Percentiles rank a stretch among this genome's conserved stretches.
phyloP scores from a whole-genome alignment of 2,329 filamentous ascomycete genomes.

The Ophiosphaerella korrae region DNA sequence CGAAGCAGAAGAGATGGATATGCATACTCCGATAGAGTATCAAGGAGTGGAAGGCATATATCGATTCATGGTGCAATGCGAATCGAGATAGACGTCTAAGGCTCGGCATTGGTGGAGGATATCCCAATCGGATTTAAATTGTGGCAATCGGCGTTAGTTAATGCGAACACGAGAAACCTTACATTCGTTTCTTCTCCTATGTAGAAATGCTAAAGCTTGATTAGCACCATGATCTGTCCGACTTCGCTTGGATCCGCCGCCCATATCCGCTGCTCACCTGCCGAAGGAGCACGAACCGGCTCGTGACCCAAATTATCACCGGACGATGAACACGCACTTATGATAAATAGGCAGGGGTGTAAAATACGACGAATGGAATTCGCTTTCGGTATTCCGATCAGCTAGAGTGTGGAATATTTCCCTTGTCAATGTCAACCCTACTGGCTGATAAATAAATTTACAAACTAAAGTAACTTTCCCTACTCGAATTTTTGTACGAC shows the following conservation, averaged over 20 bases:
- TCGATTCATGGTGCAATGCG: conserved; percentile 68
- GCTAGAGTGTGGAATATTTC: too few relatives aligned
- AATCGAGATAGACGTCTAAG: conserved; percentile 43
- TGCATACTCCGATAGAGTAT: conserved; percentile 58
- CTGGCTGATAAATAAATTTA: too few relatives aligned
- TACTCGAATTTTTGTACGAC: not conserved
- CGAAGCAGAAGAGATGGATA: conserved; percentile 50
- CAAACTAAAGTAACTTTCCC: too few relatives aligned
- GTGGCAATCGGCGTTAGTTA: conserved; percentile 16
- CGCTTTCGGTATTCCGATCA: too few relatives aligned
- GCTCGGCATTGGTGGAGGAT: conserved; percentile 8
- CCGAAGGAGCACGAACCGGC: too few relatives aligned
- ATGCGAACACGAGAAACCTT: conserved; percentile 2
- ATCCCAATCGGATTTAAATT: conserved; percentile 40
- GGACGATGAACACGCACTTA: too few relatives aligned
- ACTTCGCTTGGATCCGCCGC: not conserved
- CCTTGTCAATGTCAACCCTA: too few relatives aligned
- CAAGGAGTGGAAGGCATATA: conserved; percentile 70
- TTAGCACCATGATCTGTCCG: not conserved
- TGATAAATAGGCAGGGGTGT: too few relatives aligned
- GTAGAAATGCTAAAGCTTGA: conserved; percentile 12
- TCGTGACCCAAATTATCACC: too few relatives aligned
- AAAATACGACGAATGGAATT: too few relatives aligned
- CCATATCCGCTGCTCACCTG: not conserved
- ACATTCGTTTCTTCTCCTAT: conserved; percentile 25